Conservation (phyloP, 495 filamentous ascomycete genomes). For the Articulospora tetracladia region DNA sequence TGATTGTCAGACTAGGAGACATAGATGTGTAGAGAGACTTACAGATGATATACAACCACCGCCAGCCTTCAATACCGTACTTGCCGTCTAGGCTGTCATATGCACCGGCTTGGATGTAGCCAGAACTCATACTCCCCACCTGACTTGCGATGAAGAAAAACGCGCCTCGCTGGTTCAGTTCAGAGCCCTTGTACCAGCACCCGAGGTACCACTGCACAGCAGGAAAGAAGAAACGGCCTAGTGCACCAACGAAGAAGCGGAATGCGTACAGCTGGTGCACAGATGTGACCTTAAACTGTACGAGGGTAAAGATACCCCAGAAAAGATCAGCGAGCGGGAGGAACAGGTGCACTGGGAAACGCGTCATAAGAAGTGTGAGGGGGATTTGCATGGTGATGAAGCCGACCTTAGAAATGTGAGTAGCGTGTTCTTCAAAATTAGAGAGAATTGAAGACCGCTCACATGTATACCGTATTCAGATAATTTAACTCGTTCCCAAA, state of each 20-base stretch:
- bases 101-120: slow-evolving; percentile 56
- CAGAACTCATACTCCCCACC: slow-evolving; percentile 37
- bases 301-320: slow-evolving; percentile 52
- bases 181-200: slow-evolving; percentile 26
- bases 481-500: slow-evolving; percentile 50
- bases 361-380: not conserved
- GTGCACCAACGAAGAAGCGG: slow-evolving; percentile 50
- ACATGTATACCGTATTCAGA: slow-evolving; percentile 34
- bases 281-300: slow-evolving; percentile 40
- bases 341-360: slow-evolving; percentile 28
- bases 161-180: slow-evolving; percentile 46
- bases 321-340: slow-evolving; percentile 51
- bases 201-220: slow-evolving; percentile 40
- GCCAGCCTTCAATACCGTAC: slow-evolving; percentile 52
- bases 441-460: not conserved
- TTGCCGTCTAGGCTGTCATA: slow-evolving; percentile 42
- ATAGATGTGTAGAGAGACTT: not conserved
- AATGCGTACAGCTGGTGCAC: slow-evolving; percentile 50
- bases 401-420: not conserved
- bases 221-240: slow-evolving; percentile 19
- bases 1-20: slow-evolving; percentile 19
- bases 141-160: slow-evolving; percentile 46
- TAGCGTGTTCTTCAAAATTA: not conserved
- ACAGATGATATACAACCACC: slow-evolving; percentile 58
- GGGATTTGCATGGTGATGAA: not conserved